Evolutionary conservation across 1,139 yeast genomes (phyloP).

Genomic region (Diutina neorugosa): DNA sequence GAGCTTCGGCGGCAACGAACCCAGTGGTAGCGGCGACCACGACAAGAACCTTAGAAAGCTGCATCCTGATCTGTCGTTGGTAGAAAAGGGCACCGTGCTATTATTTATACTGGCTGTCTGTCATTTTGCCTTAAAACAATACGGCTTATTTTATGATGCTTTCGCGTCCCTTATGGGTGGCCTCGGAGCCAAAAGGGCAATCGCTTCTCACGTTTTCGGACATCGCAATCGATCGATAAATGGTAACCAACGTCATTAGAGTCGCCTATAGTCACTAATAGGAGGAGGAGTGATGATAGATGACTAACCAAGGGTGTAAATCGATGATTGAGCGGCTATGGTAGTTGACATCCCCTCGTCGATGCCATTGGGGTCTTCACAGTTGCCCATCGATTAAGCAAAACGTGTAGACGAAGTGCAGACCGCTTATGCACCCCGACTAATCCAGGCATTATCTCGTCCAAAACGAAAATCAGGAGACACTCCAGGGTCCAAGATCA

Average conservation of each 20-base stretch:
- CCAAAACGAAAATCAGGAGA: no score
- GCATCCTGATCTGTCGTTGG: not conserved
- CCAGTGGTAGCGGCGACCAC: slow-evolving; percentile 3
- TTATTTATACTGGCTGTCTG: not conserved
- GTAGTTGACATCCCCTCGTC: no score
- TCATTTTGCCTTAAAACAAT: not conserved
- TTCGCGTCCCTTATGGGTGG: not conserved
- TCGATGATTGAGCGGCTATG: no score
- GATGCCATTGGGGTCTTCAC: not conserved
- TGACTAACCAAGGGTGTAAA: not conserved
- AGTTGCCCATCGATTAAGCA: not conserved
- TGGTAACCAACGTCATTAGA: no score
- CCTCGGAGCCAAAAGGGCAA: not conserved
- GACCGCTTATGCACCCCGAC: not conserved
- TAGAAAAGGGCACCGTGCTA: not conserved
- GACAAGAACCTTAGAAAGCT: not conserved
- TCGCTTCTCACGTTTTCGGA: not conserved
- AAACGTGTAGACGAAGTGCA: not conserved
- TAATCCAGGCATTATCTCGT: not conserved
- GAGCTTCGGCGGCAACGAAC: slow-evolving; percentile 2
- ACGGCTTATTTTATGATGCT: not conserved
- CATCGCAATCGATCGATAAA: not conserved
- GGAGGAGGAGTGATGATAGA: no score
- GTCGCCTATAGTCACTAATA: no score
- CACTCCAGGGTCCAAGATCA: no score